Evolutionary conservation across 2,329 filamentous ascomycete species (phyloP).

Genomic region (Phialophora macrospora): DNA sequence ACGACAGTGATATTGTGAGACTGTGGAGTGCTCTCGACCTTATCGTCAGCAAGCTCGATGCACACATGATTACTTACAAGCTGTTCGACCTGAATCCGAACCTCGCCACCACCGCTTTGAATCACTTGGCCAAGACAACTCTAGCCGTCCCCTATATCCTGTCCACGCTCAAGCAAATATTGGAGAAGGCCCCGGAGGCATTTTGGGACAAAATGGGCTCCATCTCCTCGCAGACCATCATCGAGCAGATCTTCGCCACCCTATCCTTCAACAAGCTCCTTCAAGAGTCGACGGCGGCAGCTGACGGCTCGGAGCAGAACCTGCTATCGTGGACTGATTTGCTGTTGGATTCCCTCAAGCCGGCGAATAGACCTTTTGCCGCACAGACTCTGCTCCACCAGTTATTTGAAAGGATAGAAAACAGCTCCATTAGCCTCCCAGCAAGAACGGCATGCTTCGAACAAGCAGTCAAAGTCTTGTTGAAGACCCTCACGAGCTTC

Average conservation of each 20-base stretch:
- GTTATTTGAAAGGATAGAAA: conserved; percentile 66
- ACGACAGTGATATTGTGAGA: conserved; percentile 63
- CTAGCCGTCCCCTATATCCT: conserved; percentile 70
- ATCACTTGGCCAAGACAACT: conserved; percentile 69
- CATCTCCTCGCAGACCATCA: conserved; percentile 76
- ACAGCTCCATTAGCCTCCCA: conserved; percentile 47
- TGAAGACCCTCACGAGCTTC: conserved; percentile 54
- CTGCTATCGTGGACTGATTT: conserved; percentile 78
- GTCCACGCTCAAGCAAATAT: conserved; percentile 69
- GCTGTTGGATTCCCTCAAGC: conserved; percentile 77
- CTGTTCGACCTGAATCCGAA: conserved; percentile 79
- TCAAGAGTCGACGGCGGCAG: conserved; percentile 41
- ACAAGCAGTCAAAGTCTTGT: conserved; percentile 51
- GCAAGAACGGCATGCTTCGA: conserved; percentile 54
- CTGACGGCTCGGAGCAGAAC: conserved; percentile 41
- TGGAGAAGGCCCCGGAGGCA: conserved; percentile 75
- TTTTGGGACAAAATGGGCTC: conserved; percentile 90
- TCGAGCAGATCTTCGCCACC: conserved; percentile 82
- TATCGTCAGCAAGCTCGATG: conserved; percentile 74
- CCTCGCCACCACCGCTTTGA: conserved; percentile 62
- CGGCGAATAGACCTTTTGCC: conserved; percentile 75
- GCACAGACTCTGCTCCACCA: conserved; percentile 79
- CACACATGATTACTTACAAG: conserved; percentile 75
- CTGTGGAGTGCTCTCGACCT: conserved; percentile 81
- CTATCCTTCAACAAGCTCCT: conserved; percentile 65